phyloP scores from a whole-genome alignment of 2,329 filamentous ascomycete species.

The Pyricularia grisea region DNA sequence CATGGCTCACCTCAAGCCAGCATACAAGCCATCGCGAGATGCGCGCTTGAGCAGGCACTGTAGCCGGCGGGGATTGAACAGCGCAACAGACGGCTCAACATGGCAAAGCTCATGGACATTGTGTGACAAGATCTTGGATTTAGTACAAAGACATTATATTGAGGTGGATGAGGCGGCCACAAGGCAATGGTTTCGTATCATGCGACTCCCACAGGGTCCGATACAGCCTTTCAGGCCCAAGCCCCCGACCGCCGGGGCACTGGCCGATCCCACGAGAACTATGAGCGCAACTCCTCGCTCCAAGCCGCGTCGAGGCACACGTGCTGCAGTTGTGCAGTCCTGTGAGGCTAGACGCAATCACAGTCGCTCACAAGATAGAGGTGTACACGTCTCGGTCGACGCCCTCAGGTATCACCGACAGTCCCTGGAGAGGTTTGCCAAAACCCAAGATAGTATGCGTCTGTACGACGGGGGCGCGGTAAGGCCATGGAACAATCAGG shows the following conservation, averaged over 20 bases:
- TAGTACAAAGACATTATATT: constrained; percentile 14
- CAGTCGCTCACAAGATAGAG: neutral
- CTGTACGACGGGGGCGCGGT: neutral
- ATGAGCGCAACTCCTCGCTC: neutral
- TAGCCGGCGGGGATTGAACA: neutral
- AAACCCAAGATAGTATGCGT: neutral
- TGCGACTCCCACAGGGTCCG: neutral
- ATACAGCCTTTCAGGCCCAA: constrained; percentile 2
- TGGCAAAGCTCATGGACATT: constrained; percentile 1
- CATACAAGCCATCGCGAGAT: neutral
- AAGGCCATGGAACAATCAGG: neutral
- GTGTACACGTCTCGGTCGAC: neutral
- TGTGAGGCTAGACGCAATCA: neutral
- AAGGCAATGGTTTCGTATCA: constrained; percentile 10
- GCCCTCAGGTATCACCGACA: neutral
- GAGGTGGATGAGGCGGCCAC: constrained; percentile 12
- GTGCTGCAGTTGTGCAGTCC: neutral
- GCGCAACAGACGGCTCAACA: neutral
- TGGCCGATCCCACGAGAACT: neutral
- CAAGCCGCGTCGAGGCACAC: neutral
- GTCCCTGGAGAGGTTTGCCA: neutral
- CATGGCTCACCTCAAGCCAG: neutral
- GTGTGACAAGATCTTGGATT: constrained; percentile 11
- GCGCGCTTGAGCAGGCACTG: neutral
- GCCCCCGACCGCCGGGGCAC: neutral